Evolutionary conservation across 305 asterid genomes (phyloP).

Genomic region (Fraxinus baroniana): DNA sequence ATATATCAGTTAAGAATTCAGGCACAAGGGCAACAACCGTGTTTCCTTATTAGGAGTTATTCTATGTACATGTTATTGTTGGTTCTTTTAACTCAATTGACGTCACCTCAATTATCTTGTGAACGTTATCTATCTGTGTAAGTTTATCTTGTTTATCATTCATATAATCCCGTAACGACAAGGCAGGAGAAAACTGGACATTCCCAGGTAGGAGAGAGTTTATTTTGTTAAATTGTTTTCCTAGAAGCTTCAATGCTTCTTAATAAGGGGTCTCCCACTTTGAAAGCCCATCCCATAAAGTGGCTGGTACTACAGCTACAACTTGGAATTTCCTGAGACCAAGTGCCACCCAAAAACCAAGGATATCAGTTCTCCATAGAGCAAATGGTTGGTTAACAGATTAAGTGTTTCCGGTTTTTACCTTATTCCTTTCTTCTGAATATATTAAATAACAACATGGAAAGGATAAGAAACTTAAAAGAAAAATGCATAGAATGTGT

Average conservation of each 20-base stretch:
- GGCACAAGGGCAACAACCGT: not conserved
- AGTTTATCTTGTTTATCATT: not conserved
- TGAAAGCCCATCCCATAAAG: not conserved
- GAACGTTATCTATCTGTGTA: not conserved
- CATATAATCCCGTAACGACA: not conserved
- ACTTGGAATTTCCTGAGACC: not conserved
- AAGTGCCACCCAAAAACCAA: not conserved
- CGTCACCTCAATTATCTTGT: not conserved
- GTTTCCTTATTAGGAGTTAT: not conserved
- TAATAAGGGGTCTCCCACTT: not conserved
- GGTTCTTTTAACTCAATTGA: not conserved
- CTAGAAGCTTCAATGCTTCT: not conserved
- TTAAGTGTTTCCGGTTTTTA: not conserved
- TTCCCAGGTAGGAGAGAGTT: not conserved
- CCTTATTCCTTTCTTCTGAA: not conserved
- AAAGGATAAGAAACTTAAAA: not conserved
- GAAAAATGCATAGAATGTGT: conserved; percentile 3
- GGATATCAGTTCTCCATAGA: not conserved
- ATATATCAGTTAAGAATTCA: not conserved
- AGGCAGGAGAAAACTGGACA: not conserved
- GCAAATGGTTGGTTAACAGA: not conserved
- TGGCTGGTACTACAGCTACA: not conserved
- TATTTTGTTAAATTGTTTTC: not conserved
- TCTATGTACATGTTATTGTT: not conserved
- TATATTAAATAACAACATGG: not conserved